phyloP scores from a whole-genome alignment of 805 yeast species.

The Phaffomyces thermotolerans region DNA sequence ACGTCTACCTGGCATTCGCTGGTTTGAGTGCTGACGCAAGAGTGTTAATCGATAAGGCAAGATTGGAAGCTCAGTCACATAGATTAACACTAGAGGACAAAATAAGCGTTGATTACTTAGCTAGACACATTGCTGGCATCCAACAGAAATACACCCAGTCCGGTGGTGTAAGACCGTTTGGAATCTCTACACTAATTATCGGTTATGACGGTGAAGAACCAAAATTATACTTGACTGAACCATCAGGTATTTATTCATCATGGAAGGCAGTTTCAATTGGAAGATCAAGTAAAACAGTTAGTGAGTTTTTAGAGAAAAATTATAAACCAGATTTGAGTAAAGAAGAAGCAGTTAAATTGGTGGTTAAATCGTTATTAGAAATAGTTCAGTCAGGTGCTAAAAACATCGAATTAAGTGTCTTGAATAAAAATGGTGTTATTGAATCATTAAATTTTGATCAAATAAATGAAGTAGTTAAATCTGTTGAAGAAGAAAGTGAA shows the following conservation, averaged over 20 bases:
- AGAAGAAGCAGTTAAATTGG: slow-evolving; percentile 66
- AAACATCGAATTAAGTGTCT: slow-evolving; percentile 86
- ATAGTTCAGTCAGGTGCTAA: slow-evolving; percentile 98
- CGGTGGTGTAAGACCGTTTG: slow-evolving; percentile 98
- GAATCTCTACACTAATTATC: slow-evolving; percentile 89
- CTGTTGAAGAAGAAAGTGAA: slow-evolving; percentile 52
- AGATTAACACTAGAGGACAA: slow-evolving; percentile 92
- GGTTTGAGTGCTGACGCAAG: slow-evolving; percentile 99
- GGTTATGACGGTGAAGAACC: slow-evolving; percentile 91
- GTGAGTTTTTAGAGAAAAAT: slow-evolving; percentile 90
- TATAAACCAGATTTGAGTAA: slow-evolving; percentile 56
- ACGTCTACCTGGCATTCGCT: slow-evolving; percentile 88
- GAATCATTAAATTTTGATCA: slow-evolving; percentile 57
- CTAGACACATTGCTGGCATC: slow-evolving; percentile 94
- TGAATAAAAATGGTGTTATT: slow-evolving; percentile 61
- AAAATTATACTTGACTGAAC: slow-evolving; percentile 88
- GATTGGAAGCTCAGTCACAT: slow-evolving; percentile 95
- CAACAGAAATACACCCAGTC: slow-evolving; percentile 96
- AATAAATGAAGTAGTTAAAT: slow-evolving; percentile 66
- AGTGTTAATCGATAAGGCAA: slow-evolving; percentile 87
- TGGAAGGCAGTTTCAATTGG: slow-evolving; percentile 99
- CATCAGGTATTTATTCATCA: slow-evolving; percentile 93
- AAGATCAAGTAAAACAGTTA: slow-evolving; percentile 87
- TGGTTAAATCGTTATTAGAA: slow-evolving; percentile 83
- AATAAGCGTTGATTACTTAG: slow-evolving; percentile 82